A percentile compares a stretch with the other conserved stretches of the same genome.
phyloP scores from a whole-genome alignment of 2,329 filamentous ascomycete species.

The Colletotrichum spinosum region DNA sequence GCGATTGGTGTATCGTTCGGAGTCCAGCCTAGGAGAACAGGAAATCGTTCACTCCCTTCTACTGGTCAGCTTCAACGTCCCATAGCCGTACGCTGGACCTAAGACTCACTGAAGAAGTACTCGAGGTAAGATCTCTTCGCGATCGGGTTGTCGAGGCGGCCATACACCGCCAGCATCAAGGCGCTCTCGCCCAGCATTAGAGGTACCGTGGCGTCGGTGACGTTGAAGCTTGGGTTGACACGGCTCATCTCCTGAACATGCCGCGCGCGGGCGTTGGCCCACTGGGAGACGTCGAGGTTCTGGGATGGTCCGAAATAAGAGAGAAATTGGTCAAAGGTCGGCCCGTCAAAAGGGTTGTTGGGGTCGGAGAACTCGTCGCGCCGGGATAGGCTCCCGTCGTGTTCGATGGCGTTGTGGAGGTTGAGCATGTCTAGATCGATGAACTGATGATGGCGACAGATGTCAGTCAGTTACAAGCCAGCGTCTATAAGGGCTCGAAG shows the following conservation, averaged over 20 bases:
- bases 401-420: slow-evolving; percentile 60
- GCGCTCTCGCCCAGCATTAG: slow-evolving; percentile 63
- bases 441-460: neutral
- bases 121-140: slow-evolving; percentile 54
- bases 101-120: slow-evolving; percentile 57
- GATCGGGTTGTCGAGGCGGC: slow-evolving; percentile 52
- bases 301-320: slow-evolving; percentile 56
- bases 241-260: slow-evolving; percentile 56
- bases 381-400: slow-evolving; percentile 60
- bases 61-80: neutral
- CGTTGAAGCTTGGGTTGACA: slow-evolving; percentile 60
- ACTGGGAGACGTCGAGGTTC: slow-evolving; percentile 51
- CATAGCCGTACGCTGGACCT: accelerated
- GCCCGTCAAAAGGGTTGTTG: slow-evolving; percentile 63
- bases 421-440: slow-evolving; percentile 52
- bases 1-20: slow-evolving; percentile 12
- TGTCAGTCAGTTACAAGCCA: neutral
- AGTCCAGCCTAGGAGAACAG: slow-evolving; percentile 25
- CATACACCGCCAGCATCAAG: slow-evolving; percentile 62
- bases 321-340: slow-evolving; percentile 58
- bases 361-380: slow-evolving; percentile 63
- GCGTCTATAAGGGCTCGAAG: neutral
- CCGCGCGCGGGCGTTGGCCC: slow-evolving; percentile 55
- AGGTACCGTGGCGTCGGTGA: slow-evolving; percentile 52
- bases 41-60: slow-evolving; percentile 27